Conservation (phyloP, 2,329 filamentous ascomycete genomes). For the Penicillium vulpinum region DNA sequence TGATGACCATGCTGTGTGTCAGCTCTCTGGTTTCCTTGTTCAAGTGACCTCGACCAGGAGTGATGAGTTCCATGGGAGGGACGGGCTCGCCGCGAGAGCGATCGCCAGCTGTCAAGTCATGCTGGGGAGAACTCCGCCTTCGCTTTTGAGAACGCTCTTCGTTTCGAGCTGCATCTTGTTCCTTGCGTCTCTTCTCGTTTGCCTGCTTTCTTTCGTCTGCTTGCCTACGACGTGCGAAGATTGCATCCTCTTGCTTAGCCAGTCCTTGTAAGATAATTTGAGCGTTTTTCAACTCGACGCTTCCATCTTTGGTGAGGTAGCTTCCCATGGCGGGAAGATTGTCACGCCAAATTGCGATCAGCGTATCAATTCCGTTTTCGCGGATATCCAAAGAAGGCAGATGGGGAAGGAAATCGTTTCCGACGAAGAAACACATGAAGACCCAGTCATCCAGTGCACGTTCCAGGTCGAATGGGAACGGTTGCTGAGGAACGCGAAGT, state of each 20-base stretch:
- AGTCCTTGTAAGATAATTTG: constrained; percentile 86
- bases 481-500: constrained; percentile 76
- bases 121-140: constrained; percentile 48
- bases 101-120: constrained; percentile 32
- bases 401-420: constrained; percentile 97
- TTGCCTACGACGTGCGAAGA: constrained; percentile 85
- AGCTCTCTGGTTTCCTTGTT: constrained; percentile 60
- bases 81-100: constrained; percentile 31
- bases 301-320: constrained; percentile 92
- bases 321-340: constrained; percentile 89
- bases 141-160: constrained; percentile 45
- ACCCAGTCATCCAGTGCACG: constrained; percentile 97
- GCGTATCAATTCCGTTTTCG: constrained; percentile 93
- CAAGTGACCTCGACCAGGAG: constrained; percentile 56
- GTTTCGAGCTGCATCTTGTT: constrained; percentile 62
- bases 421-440: constrained; percentile 98
- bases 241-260: constrained; percentile 88
- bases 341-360: constrained; percentile 96
- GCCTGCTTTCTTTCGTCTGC: constrained; percentile 81
- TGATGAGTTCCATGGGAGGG: constrained; percentile 58
- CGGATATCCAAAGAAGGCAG: constrained; percentile 95
- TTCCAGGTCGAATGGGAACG: constrained; percentile 90
- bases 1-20: constrained; percentile 86
- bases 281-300: constrained; percentile 80
- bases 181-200: constrained; percentile 72